Base-by-base conservation (phyloP, 2,329 filamentous ascomycete genomes). In the Aspergillus sojae region DNA sequence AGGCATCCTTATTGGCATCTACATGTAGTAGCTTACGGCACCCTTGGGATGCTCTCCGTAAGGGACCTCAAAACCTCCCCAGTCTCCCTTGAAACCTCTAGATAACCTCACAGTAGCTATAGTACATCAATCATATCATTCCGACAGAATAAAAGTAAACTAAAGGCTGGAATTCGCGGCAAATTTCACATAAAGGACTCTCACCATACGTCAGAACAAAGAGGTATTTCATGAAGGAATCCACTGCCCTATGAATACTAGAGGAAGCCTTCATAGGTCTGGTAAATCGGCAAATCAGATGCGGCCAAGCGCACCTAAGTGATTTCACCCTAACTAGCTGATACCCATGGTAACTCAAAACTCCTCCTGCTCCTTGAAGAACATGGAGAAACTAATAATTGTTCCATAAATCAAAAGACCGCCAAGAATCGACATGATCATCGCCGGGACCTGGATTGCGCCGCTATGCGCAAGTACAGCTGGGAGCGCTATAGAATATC, bases 381-480 rank as follows among this genome's bases (percentile, higher is more conserved):
- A 99, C 89, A 97, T 91, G 69, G 91, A 90, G 80, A 99, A 99
- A 82, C 91, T 95, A 81, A 99, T 96, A 77, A 99, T 97, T 56
- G 95, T 99, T 62, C 93, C 92, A 81, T 99, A 99, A 77, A 99
- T 99, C 76, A 99, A 82, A 64, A 97, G 83, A 58, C 95, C 95
- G 32, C 95, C 95, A 58, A 94, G 81, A 71, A 99, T 91, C 58
- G 92, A 96, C 95, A 99, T 99, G 76, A 93, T 83, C 89, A 97
- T 96, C 56, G 95, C 95, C 58, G 92, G 89, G 62, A 91, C 79
- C 66, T 88, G 83, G 75, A 99, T 99, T 67, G 95, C 85, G 63
- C 88, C 88, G 66, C 92, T 91, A 79, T 98, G 95, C 54, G 94
- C 93, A 58, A 99, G 88, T 45, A 98, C 86, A 16, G 91, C 85